Conservation (phyloP, 2,329 filamentous ascomycete genomes). For the Aspergillus aculeatinus region DNA sequence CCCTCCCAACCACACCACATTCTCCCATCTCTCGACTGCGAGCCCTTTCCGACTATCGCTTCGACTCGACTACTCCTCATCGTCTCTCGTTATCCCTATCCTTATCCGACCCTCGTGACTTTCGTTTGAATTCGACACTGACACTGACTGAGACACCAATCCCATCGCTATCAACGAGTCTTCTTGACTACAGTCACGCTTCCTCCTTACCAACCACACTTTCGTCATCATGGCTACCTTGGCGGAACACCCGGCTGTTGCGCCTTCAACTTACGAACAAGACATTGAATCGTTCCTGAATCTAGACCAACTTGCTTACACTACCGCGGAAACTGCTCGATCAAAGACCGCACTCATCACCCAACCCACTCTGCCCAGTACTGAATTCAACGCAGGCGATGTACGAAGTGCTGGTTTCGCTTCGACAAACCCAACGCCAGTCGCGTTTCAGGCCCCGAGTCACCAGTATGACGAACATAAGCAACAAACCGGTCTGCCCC, state of each 20-base stretch:
- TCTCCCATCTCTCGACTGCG: neutral
- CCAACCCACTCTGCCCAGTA: slow-evolving; percentile 38
- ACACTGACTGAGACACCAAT: neutral
- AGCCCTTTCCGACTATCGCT: neutral
- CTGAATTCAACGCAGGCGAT: slow-evolving; percentile 35
- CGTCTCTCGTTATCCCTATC: slow-evolving; percentile 9
- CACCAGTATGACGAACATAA: slow-evolving; percentile 95
- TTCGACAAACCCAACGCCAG: slow-evolving; percentile 47
- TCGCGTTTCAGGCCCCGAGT: slow-evolving; percentile 73
- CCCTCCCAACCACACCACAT: neutral
- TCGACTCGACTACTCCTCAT: neutral
- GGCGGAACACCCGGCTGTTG: slow-evolving; percentile 33
- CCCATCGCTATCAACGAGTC: neutral
- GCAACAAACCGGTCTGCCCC: slow-evolving; percentile 90
- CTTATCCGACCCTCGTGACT: neutral
- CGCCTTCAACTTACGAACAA: slow-evolving; percentile 40
- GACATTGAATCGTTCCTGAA: slow-evolving; percentile 50
- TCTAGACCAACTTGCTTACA: slow-evolving; percentile 46
- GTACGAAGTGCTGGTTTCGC: slow-evolving; percentile 36
- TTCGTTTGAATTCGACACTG: neutral
- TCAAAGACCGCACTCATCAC: slow-evolving; percentile 37
- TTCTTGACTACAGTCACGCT: neutral
- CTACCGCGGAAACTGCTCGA: slow-evolving; percentile 36
- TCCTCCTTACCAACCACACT: slow-evolving; percentile 3
- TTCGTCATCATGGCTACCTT: slow-evolving; percentile 35